Evolutionary conservation across 192 early-diverging fungal genomes (phyloP), one percentile per base, ranked within the genome.

Genomic region (Backusella liffmaniae): DNA sequence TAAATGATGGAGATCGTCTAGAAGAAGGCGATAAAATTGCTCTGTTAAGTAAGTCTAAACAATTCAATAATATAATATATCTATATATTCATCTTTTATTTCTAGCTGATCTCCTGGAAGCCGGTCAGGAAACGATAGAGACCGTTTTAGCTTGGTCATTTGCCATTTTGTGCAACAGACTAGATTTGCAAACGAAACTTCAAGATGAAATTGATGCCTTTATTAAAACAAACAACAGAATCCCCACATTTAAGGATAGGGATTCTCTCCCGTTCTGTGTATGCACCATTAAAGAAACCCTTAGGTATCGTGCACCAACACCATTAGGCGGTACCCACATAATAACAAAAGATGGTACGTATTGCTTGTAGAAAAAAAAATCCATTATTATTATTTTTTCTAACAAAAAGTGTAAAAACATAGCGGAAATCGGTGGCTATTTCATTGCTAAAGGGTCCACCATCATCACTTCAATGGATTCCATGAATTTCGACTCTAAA

Each of bases 151-250:
- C 37, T 10, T 80, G 79, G 79, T 9, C 26, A 5, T 1, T 76
- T 34, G 75, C 69, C 5, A 53, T 69, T 37, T 15, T 80, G 3
- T 66, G 67, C 6, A 34, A 46, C 32, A 30, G 72, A 13, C 79
- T 75, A 5, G 74, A 76, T 13, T 39, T 76, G 5, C 79, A 80
- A 72, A 44, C 37, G 32, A 65, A 4, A 23, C 29, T 62, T 1
- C 42, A n/a, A 15, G 18, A 35, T 36, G 79, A 80, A 46, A n/a
- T 80, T 12, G 75, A 76, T 44, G 18, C 2, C 5, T n/a, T 67
- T 8, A 76, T 66, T 51, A 39, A 46, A 41, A 15, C 18, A 15
- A 16, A 72, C 1, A 26, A 36, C 5, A 32, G 44, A 15, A 30
- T 62, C 13, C 79, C 79, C 30, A 9, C 4, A 1, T 66, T 66